Evolutionary conservation across 306 rosid species (phyloP), one percentile per base, ranked within the genome.

Genomic region (Lathyrus aphaca): DNA sequence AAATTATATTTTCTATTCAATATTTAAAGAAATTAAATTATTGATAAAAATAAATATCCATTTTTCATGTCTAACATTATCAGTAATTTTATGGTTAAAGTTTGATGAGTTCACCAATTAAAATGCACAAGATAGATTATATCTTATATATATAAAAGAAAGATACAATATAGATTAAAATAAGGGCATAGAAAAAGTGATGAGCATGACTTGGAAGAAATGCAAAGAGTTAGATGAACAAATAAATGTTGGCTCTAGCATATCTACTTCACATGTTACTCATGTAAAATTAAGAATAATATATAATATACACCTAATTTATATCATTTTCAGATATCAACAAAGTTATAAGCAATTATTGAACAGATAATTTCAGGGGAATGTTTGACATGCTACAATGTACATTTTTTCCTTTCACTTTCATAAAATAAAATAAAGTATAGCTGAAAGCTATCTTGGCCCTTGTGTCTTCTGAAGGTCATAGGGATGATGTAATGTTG

Each of bases 391-490:
- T 45, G 17, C 8, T 19, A n/a, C 38, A 51, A 29, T 21, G 56
- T 32, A 39, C 51, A 67, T 62, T n/a, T 56, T 25, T 54, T 51
- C 48, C 50, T 8, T n/a, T 65, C 63, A 38, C 55, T 58, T 61
- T 57, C 30, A 37, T 61, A 61, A 73, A 16, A 15, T 6, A 63
- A 23, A 70, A 12, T 6, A 63, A 23, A 70, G 4, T 71, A 69
- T 59, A 11, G 8, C 50, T 17, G 42, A 44, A 64, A 55, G 30
- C 82, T 81, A 85, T 75, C 79, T 80, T 27, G 78, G 81, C 61
- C 63, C 70, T 35, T 77, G 79, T 13, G 86, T 32, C 44, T 62
- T 84, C 53, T 80, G 87, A 35, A 56, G 23, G 50, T 74, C 86
- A 50, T 70, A 70, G 6, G 85, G 75, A 51, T 70, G 79, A 50